These are phyloP conservation scores for Fusarium musae DNA, from an alignment of 2,329 filamentous ascomycete species.

Conservation along the genomic window DNA sequence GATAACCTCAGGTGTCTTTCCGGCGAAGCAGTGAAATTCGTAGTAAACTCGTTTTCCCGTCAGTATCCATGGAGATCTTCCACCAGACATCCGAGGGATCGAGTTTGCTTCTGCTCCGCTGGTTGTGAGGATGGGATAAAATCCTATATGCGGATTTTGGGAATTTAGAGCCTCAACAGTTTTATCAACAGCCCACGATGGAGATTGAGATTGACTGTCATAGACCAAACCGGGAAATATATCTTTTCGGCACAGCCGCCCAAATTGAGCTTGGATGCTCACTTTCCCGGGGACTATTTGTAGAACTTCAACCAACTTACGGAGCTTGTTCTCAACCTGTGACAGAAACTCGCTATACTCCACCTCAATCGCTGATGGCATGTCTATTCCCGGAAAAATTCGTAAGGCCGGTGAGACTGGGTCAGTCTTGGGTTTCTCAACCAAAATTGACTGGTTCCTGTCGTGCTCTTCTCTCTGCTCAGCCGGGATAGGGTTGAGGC, in stretches of 20 bases:
- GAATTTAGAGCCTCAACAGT: conserved; percentile 16
- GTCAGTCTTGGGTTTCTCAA: not conserved
- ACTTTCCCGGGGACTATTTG: conserved; percentile 41
- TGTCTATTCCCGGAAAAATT: conserved; percentile 21
- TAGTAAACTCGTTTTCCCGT: conserved; percentile 38
- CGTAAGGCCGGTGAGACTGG: not conserved
- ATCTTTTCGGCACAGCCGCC: conserved; percentile 45
- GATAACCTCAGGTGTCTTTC: conserved; percentile 9
- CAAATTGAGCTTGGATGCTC: conserved; percentile 43
- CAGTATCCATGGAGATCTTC: conserved; percentile 35
- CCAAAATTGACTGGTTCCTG: not conserved
- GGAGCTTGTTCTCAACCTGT: conserved; percentile 16
- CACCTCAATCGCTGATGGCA: not conserved
- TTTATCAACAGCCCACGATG: conserved; percentile 23
- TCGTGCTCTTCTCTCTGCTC: not conserved
- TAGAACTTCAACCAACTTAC: conserved; percentile 31
- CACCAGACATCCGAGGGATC: conserved; percentile 21
- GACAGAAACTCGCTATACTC: conserved; percentile 14
- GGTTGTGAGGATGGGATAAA: conserved; percentile 46
- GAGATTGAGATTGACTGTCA: conserved; percentile 33
- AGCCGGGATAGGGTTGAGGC: too few species aligned
- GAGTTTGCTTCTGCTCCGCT: conserved; percentile 41
- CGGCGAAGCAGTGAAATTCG: conserved; percentile 41
- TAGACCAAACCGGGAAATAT: conserved; percentile 31
- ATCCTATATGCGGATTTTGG: conserved; percentile 29